Percentiles rank a stretch among this genome's conserved stretches.
These are phyloP conservation scores for Ricinus communis DNA, from an alignment of 345 rosid species.

Conservation along the genomic window DNA sequence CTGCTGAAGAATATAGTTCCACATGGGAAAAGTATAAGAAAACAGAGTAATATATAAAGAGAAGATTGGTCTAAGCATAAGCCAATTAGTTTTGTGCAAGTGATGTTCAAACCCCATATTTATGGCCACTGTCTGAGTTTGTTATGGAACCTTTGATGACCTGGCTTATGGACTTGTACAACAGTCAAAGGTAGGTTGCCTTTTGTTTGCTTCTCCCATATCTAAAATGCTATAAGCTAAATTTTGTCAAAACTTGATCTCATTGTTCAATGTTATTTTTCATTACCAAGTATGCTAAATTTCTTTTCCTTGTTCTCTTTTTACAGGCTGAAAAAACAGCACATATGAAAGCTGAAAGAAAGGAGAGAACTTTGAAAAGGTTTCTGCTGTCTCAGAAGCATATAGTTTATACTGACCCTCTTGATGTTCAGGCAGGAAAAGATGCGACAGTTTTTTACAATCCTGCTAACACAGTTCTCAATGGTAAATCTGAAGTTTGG, in stretches of 20 bases:
- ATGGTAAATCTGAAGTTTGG: slow-evolving; percentile 86
- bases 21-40: too few species aligned
- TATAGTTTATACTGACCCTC: slow-evolving; percentile 81
- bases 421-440: slow-evolving; percentile 77
- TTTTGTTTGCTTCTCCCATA: neutral
- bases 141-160: neutral
- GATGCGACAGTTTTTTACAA: slow-evolving; percentile 65
- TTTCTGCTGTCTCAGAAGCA: slow-evolving; percentile 83
- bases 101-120: too few species aligned
- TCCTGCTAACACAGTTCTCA: slow-evolving; percentile 77
- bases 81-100: too few species aligned
- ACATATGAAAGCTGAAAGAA: slow-evolving; percentile 66
- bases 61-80: too few species aligned
- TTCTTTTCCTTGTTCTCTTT: slow-evolving; percentile 17
- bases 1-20: too few species aligned
- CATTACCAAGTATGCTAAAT: slow-evolving; percentile 9
- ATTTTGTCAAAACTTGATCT: slow-evolving; percentile 11
- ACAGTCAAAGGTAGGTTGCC: neutral
- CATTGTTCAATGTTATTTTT: neutral
- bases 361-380: slow-evolving; percentile 66
- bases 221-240: slow-evolving; percentile 17
- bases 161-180: slow-evolving; percentile 2
- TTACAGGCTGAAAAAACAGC: slow-evolving; percentile 66
- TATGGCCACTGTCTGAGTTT: too few species aligned
- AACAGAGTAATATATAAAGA: too few species aligned